Base-by-base conservation (phyloP, 192 early-diverging fungal species). In the Rhizoclosmatium globosum region DNA sequence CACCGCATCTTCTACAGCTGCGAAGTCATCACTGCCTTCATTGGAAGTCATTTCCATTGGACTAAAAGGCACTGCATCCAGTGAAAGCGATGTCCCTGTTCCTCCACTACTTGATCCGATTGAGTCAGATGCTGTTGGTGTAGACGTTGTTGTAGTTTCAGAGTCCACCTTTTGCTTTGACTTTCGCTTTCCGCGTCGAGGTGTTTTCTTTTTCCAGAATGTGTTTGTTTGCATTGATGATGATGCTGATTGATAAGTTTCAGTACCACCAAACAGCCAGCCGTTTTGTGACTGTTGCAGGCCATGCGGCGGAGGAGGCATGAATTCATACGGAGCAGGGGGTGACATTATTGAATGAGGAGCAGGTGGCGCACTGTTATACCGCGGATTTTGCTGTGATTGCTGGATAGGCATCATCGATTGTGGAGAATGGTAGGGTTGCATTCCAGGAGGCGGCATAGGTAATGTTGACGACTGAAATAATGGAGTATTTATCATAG, bases 241-340 rank as follows among this genome's bases (percentile, higher is more conserved):
- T 39, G 41, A 13, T 64, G 62, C 62, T 21, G 62, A 3, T 64
- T 21, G 62, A 23, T 69, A 43, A 45, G 21, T 15, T 46, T 43
- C 23, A 4, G 56, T 56, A 9, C 48, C 48, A 17, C 53, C 48
- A 72, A 72, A 50, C 2, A 72, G 56, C 53, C 47, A 72, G 7
- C 44, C 48, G 19, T n/a, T 19, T 58, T 48, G 71, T 43, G n/a
- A 47, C 21, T 69, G 67, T 47, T 69, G 67, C 11, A n/a, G 57
- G 19, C 19, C 17, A 4, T 58, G 21, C 21, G 57, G 57, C 57
- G 57, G 57, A 21, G 57, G 57, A 58, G 57, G 19, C 57, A 58
- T 58, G 31, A 31, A 31, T 31, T 31, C 31, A 31, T 31, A 31
- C 31, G 31, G 31, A 31, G 31, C 31, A 31, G 31, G 31, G 31